phyloP scores from a whole-genome alignment of 1,139 yeast genomes.

The Wickerhamomyces sp. region DNA sequence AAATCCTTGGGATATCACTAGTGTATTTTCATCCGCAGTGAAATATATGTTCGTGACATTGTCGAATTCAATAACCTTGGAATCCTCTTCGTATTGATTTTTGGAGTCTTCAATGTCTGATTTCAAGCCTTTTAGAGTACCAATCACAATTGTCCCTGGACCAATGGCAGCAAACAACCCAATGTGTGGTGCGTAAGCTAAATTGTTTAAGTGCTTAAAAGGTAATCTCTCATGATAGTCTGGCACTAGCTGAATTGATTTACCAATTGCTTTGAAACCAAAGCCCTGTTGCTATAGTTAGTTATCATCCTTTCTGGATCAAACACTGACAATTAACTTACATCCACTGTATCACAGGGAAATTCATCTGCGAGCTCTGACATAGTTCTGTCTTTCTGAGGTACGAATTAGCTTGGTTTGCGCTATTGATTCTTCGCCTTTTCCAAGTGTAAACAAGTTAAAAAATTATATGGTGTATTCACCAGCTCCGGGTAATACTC shows the following conservation, averaged over 20 bases:
- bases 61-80: conserved; percentile 4
- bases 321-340: conserved; percentile 11
- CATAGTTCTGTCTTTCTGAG: too few species aligned
- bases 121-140: conserved; percentile 25
- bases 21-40: conserved; percentile 16
- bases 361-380: conserved; percentile 16
- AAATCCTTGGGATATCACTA: conserved; percentile 8
- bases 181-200: conserved; percentile 20
- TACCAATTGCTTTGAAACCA: conserved; percentile 33
- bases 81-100: conserved; percentile 6
- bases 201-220: conserved; percentile 17
- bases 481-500: too few species aligned
- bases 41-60: conserved; percentile 15
- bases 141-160: conserved; percentile 24
- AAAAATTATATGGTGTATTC: too few species aligned
- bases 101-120: conserved; percentile 11
- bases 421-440: neutral
- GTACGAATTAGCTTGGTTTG: too few species aligned
- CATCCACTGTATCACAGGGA: conserved; percentile 15
- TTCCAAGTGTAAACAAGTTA: neutral
- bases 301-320: too few species aligned
- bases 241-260: conserved; percentile 25
- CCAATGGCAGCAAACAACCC: conserved; percentile 28
- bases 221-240: conserved; percentile 28
- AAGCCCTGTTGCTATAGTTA: conserved; percentile 30